These are phyloP conservation scores for Leptographium galeiforme DNA, from an alignment of 2,329 filamentous ascomycete species.

Conservation along the genomic window DNA sequence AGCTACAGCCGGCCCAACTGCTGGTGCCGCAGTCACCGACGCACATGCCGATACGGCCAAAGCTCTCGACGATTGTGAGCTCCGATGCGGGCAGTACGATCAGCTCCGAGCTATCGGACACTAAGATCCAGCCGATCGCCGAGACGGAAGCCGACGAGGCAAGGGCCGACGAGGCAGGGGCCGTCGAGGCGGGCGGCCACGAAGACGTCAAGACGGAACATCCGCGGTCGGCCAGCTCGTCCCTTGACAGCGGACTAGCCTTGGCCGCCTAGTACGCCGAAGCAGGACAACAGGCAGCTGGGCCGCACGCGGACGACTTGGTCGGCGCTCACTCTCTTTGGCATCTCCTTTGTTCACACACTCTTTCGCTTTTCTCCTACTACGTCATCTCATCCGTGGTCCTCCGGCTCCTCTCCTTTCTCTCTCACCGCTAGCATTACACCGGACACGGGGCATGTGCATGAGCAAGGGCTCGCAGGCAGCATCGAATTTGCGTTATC, in stretches of 20 bases:
- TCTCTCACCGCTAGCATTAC: not conserved
- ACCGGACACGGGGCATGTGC: not conserved
- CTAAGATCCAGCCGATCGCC: not conserved
- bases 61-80: conserved; percentile 33
- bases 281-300: not conserved
- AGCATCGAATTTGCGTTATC: not conserved
- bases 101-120: conserved; percentile 13
- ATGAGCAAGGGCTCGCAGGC: not conserved
- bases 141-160: not conserved
- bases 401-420: not conserved
- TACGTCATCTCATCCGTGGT: not conserved
- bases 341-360: not conserved
- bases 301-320: not conserved
- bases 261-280: conserved; percentile 8
- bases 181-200: too few species aligned
- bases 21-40: not conserved
- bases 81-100: conserved; percentile 20
- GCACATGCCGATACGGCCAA: conserved; percentile 13
- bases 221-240: conserved; percentile 10
- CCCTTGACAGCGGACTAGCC: conserved; percentile 17
- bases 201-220: not conserved
- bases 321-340: not conserved
- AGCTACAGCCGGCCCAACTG: not conserved
- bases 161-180: not conserved
- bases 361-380: not conserved